These are phyloP conservation scores for Cyclostephanos tholiformis DNA, from an alignment of 108 stramenopile species.

Conservation along the genomic window DNA sequence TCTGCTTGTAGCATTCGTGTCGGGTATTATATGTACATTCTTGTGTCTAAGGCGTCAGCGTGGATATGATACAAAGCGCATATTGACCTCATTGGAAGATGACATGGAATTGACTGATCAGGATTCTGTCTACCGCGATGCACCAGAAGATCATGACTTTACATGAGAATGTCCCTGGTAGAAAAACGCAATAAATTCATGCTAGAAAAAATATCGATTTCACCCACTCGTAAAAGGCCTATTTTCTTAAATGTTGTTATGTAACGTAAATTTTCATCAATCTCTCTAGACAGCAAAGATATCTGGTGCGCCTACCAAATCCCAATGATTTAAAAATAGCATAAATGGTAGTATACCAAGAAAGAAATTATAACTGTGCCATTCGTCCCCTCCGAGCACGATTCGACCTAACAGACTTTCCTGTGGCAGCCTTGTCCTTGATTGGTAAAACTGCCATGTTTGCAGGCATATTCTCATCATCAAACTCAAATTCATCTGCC, in stretches of 20 bases:
- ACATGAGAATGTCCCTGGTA: slow-evolving; percentile 6
- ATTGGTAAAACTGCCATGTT: slow-evolving; percentile 3
- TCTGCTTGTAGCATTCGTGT: slow-evolving; percentile 24
- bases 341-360: neutral
- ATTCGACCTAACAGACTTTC: slow-evolving; percentile 6
- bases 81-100: slow-evolving; percentile 27
- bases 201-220: neutral
- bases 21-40: slow-evolving; percentile 25
- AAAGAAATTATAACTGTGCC: neutral
- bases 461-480: slow-evolving; percentile 42
- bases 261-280: neutral
- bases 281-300: neutral
- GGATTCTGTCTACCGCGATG: slow-evolving; percentile 32
- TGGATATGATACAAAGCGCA: neutral
- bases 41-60: slow-evolving; percentile 18
- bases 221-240: neutral
- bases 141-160: slow-evolving; percentile 23
- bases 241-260: slow-evolving; percentile 1
- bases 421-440: neutral
- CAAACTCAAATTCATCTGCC: slow-evolving; percentile 4
- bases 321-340: neutral
- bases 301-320: neutral
- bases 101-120: slow-evolving; percentile 41
- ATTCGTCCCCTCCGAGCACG: slow-evolving; percentile 1
- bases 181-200: neutral